These are phyloP conservation scores for Fusarium duplospermum DNA, from an alignment of 2,329 filamentous ascomycete genomes.

Conservation along the genomic window DNA sequence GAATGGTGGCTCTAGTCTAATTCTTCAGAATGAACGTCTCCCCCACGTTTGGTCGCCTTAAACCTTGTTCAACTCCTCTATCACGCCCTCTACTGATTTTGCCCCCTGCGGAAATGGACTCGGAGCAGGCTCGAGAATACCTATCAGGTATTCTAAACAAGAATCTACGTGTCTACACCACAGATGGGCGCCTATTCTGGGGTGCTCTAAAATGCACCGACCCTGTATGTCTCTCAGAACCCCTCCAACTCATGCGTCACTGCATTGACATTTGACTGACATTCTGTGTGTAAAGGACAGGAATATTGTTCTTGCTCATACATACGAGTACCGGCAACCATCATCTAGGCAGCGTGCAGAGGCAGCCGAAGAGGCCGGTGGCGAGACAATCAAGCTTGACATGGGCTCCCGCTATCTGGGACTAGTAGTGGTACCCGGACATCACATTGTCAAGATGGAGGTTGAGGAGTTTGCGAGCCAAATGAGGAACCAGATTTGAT, in stretches of 20 bases:
- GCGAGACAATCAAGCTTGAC: conserved; percentile 67
- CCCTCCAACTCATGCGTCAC: conserved; percentile 3
- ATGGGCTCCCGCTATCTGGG: conserved; percentile 91
- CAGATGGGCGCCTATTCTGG: conserved; percentile 88
- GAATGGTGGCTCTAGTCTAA: conserved; percentile 4
- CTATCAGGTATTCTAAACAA: conserved; percentile 79
- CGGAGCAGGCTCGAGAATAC: conserved; percentile 65
- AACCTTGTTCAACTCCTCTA: not conserved
- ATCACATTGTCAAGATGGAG: conserved; percentile 88
- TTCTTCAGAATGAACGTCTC: conserved; percentile 3
- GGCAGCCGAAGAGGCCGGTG: conserved; percentile 48
- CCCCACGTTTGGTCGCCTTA: not conserved
- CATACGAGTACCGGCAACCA: conserved; percentile 90
- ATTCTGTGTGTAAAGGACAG: conserved; percentile 69
- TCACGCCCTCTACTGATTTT: not conserved
- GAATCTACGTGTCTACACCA: conserved; percentile 81
- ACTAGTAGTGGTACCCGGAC: conserved; percentile 87
- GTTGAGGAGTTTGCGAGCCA: conserved; percentile 80
- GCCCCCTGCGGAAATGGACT: conserved; percentile 54
- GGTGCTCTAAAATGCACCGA: conserved; percentile 96
- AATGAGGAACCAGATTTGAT: conserved; percentile 45
- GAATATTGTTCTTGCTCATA: conserved; percentile 87
- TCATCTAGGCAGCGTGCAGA: conserved; percentile 60
- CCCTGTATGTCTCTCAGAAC: conserved; percentile 66
- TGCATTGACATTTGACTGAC: not conserved